These are phyloP conservation scores for Ganoderma sinense DNA, from an alignment of 1,284 basidiomycete genomes.

Conservation along the genomic window DNA sequence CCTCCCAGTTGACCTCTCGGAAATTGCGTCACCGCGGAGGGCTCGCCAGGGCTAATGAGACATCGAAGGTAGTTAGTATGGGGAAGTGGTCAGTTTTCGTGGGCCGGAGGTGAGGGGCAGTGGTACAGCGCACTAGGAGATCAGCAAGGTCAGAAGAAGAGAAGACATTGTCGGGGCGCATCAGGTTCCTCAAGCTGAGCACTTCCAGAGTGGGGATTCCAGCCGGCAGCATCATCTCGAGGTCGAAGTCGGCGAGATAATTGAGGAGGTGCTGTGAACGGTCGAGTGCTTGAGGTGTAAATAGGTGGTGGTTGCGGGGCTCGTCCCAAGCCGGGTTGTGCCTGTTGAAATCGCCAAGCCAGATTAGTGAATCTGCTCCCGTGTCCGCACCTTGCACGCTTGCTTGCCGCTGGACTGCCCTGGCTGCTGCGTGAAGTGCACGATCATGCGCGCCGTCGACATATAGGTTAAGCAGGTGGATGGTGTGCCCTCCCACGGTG, in stretches of 20 bases:
- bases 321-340: slow-evolving; percentile 58
- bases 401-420: neutral
- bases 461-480: slow-evolving; percentile 47
- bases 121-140: slow-evolving; percentile 24
- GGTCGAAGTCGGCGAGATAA: slow-evolving; percentile 25
- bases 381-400: neutral
- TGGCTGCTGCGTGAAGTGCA: slow-evolving; percentile 27
- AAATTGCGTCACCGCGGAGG: slow-evolving; percentile 30
- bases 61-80: slow-evolving; percentile 23
- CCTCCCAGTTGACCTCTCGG: slow-evolving; percentile 34
- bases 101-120: slow-evolving; percentile 18
- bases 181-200: slow-evolving; percentile 37
- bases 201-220: slow-evolving; percentile 40
- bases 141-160: slow-evolving; percentile 27
- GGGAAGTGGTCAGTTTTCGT: slow-evolving; percentile 40
- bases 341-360: slow-evolving; percentile 57
- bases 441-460: slow-evolving; percentile 38
- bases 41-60: slow-evolving; percentile 8
- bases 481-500: neutral
- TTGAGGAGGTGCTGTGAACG: slow-evolving; percentile 35
- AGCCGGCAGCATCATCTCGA: slow-evolving; percentile 39
- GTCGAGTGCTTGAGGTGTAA: slow-evolving; percentile 33
- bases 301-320: slow-evolving; percentile 44
- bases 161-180: slow-evolving; percentile 46
- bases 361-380: slow-evolving; percentile 34